Percentiles rank a stretch among this genome's conserved stretches.
phyloP scores from a whole-genome alignment of 805 yeast species.

The Kazachstania bromeliacearum region DNA sequence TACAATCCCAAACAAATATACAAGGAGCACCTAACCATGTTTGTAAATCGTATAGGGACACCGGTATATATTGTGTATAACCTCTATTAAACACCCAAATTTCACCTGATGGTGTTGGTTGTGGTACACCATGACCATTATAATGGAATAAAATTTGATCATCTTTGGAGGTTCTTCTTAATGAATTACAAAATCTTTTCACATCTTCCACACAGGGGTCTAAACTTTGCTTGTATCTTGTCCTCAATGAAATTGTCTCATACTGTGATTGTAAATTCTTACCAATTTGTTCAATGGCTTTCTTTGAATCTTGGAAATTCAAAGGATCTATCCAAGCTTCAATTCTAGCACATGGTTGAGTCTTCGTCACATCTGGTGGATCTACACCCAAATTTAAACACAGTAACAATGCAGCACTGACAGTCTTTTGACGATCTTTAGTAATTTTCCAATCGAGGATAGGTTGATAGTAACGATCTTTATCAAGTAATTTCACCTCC shows the following conservation, averaged over 20 bases:
- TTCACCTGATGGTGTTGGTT: constrained; percentile 92
- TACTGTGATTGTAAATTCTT: constrained; percentile 80
- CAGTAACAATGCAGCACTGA: constrained; percentile 82
- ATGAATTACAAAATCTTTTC: constrained; percentile 79
- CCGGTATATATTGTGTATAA: constrained; percentile 95
- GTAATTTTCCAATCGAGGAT: constrained; percentile 86
- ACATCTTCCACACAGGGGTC: constrained; percentile 96
- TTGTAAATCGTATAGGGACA: constrained; percentile 87
- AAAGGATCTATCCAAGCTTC: constrained; percentile 95
- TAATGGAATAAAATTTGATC: constrained; percentile 90
- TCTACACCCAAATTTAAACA: constrained; percentile 92
- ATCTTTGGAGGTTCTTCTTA: constrained; percentile 85
- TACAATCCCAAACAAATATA: constrained; percentile 88
- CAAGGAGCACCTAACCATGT: constrained; percentile 98
- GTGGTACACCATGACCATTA: constrained; percentile 98
- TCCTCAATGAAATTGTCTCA: constrained; percentile 77
- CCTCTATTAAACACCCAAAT: constrained; percentile 98
- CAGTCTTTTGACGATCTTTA: constrained; percentile 85
- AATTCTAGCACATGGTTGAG: constrained; percentile 82
- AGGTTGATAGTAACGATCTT: constrained; percentile 49
- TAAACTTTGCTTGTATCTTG: constrained; percentile 80
- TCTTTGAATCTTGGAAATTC: constrained; percentile 70
- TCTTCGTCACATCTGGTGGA: constrained; percentile 91
- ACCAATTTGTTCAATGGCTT: constrained; percentile 86
- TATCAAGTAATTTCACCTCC: constrained; percentile 39